A percentile compares a stretch with the other conserved stretches of the same genome.
phyloP scores from a whole-genome alignment of 2,329 filamentous ascomycete species.

The Colletotrichum gigasporum region DNA sequence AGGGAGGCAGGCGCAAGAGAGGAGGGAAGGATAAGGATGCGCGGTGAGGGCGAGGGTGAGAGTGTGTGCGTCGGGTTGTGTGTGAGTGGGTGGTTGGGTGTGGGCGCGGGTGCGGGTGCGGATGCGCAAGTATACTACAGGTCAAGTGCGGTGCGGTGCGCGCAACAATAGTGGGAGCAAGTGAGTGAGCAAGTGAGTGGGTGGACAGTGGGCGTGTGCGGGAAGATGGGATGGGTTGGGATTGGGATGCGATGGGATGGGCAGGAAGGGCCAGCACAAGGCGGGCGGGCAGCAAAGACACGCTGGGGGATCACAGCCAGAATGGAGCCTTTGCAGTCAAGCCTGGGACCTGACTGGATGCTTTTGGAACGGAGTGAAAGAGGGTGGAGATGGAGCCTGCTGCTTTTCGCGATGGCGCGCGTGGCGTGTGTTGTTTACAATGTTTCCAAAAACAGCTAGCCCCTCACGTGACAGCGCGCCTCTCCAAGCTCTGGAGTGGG shows the following conservation, averaged over 20 bases:
- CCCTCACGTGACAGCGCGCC: conserved; percentile 29
- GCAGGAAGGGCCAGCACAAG: background rate
- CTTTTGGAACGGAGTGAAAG: conserved; percentile 16
- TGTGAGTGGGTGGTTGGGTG: conserved; percentile 22
- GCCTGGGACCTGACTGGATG: conserved; percentile 10
- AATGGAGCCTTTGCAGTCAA: conserved; percentile 20
- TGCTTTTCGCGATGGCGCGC: conserved; percentile 31
- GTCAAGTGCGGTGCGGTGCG: conserved; percentile 20
- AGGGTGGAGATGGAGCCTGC: conserved; percentile 9
- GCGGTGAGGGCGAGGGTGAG: conserved; percentile 18
- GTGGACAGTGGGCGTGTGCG: background rate
- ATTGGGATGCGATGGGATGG: background rate
- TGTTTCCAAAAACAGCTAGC: conserved; percentile 22
- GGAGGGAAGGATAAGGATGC: conserved; percentile 12
- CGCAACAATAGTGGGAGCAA: conserved; percentile 3
- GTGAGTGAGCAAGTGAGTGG: conserved; percentile 8
- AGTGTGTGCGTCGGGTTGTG: conserved; percentile 25
- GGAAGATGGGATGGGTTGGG: conserved; percentile 4
- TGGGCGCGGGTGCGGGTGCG: conserved; percentile 20
- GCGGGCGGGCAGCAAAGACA: conserved; percentile 20
- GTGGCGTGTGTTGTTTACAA: conserved; percentile 32
- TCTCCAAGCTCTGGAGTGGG: background rate
- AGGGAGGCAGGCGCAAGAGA: conserved; percentile 16
- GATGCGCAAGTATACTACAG: conserved; percentile 27
- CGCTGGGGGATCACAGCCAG: conserved; percentile 20